Evolutionary conservation across 345 rosid species (phyloP).

Genomic region (Salix koriyanagi): DNA sequence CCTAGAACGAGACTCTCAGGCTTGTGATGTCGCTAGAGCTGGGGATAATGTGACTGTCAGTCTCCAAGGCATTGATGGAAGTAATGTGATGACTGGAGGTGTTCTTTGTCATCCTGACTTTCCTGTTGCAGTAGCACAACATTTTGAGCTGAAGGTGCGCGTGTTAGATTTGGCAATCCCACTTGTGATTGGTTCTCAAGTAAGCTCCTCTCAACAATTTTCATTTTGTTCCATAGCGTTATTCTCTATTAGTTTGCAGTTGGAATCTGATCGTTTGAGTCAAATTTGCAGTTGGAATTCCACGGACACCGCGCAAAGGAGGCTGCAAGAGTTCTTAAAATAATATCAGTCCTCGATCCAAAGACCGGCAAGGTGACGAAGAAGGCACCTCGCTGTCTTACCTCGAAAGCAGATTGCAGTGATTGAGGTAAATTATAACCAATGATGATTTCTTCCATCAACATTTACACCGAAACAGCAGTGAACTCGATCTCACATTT

Average conservation of each 20-base stretch:
- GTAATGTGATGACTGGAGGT: slow-evolving; percentile 72
- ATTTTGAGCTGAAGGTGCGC: slow-evolving; percentile 69
- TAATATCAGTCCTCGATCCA: slow-evolving; percentile 64
- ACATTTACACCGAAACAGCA: neutral
- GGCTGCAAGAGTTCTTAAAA: slow-evolving; percentile 66
- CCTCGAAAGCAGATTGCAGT: slow-evolving; percentile 74
- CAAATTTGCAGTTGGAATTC: slow-evolving; percentile 67
- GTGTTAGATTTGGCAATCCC: slow-evolving; percentile 70
- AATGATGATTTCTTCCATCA: neutral
- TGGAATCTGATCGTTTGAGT: slow-evolving; percentile 13
- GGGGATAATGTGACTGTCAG: slow-evolving; percentile 74
- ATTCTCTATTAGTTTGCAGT: neutral
- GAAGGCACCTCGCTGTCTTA: slow-evolving; percentile 76
- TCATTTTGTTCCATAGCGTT: neutral
- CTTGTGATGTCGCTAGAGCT: slow-evolving; percentile 73
- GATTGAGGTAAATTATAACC: slow-evolving; percentile 52
- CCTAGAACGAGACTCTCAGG: slow-evolving; percentile 67
- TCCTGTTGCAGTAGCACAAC: slow-evolving; percentile 64
- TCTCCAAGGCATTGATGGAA: slow-evolving; percentile 71
- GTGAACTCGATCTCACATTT: slow-evolving; percentile 3
- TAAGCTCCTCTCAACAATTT: slow-evolving; percentile 13
- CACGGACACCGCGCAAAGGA: slow-evolving; percentile 84
- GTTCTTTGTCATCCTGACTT: slow-evolving; percentile 88
- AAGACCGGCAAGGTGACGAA: slow-evolving; percentile 81
- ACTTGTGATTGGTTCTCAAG: slow-evolving; percentile 83